Base-by-base conservation (phyloP, 148 eudicot species). In the Gaultheria prostrata region DNA sequence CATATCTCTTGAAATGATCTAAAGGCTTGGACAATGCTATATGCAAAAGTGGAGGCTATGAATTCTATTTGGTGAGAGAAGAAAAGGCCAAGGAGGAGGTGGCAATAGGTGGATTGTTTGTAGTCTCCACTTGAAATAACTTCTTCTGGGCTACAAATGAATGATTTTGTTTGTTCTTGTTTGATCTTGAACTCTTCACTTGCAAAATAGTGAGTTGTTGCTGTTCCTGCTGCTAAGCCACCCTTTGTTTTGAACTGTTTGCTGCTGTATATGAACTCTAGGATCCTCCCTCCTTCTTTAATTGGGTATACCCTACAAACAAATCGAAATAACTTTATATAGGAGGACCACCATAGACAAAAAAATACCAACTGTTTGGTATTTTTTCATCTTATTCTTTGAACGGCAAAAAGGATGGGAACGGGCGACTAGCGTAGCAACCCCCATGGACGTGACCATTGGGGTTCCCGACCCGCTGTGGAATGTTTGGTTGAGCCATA, bases 181-280 rank as follows among this genome's bases (percentile, higher is more conserved):
- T 84, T 94, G 49, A 84, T 79, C 72, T 85, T 91, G 92, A 94
- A 94, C 84, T 94, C 92, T 43, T 87, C 87, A 79, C 93, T 93
- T 10, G 88, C 83, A 48, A 88, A 94, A 17, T 88, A 90, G 83
- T 94, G 93, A 8, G 95, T 94, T 79, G 98, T 94, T 28, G 98
- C 98, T 51, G 95, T 93, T 76, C 98, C 98, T 28, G 87, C 91
- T 43, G 69, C 84, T 70, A 94, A 32, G 1, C 94, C 94, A 46
- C 95, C 94, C 84, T 89, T 91, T 59, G 97, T 94, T 84, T 84
- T 89, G 86, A 83, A 88, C 79, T 89, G 89, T 74, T 92, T 92
- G 88, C 98, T 91, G 84, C 95, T 88, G 85, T 94, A 94, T 61
- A 94, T 93, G 86, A 93, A 93, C 83, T 92, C 95, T 3, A 93